A percentile compares a stretch with the other conserved stretches of the same genome.
phyloP scores from a whole-genome alignment of 495 filamentous ascomycete genomes.

The Annulohypoxylon bovei region DNA sequence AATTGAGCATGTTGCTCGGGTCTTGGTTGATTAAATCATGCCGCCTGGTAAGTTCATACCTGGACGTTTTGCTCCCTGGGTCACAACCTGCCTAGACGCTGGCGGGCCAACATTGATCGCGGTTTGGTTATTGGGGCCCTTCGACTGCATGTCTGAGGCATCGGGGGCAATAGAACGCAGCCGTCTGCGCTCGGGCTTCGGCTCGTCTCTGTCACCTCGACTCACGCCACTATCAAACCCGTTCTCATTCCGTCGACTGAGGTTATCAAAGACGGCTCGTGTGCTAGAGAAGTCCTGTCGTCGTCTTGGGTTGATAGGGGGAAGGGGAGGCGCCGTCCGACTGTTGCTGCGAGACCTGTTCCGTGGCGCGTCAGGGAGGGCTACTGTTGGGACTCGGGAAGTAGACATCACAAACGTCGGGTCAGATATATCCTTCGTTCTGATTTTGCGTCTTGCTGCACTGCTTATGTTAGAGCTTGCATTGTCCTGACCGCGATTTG shows the following conservation, averaged over 20 bases:
- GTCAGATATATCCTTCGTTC: conserved; percentile 83
- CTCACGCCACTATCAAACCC: conserved; percentile 50
- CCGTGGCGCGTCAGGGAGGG: conserved; percentile 58
- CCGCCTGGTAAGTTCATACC: conserved; percentile 53
- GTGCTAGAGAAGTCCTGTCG: conserved; percentile 65
- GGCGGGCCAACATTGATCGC: conserved; percentile 46
- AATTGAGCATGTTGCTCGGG: conserved; percentile 8
- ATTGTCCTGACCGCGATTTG: conserved; percentile 38
- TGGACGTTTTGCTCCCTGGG: conserved; percentile 46
- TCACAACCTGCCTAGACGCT: conserved; percentile 45
- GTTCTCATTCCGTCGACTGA: conserved; percentile 54
- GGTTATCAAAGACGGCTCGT: conserved; percentile 62
- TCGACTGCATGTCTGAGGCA: conserved; percentile 54
- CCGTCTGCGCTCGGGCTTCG: conserved; percentile 54
- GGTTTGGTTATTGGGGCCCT: conserved; percentile 51
- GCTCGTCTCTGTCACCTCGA: conserved; percentile 52
- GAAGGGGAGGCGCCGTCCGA: conserved; percentile 67
- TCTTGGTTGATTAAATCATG: conserved; percentile 51
- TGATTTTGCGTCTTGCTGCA: conserved; percentile 69
- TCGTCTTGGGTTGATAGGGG: conserved; percentile 76
- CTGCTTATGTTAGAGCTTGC: conserved; percentile 37
- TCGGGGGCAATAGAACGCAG: conserved; percentile 66
- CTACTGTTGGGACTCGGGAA: conserved; percentile 73
- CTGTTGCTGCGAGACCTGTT: conserved; percentile 44
- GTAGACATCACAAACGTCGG: conserved; percentile 83